Evolutionary conservation across 2,329 filamentous ascomycete species (phyloP), one percentile per base, ranked within the genome.

Genomic region (Xylariaceae sp.): DNA sequence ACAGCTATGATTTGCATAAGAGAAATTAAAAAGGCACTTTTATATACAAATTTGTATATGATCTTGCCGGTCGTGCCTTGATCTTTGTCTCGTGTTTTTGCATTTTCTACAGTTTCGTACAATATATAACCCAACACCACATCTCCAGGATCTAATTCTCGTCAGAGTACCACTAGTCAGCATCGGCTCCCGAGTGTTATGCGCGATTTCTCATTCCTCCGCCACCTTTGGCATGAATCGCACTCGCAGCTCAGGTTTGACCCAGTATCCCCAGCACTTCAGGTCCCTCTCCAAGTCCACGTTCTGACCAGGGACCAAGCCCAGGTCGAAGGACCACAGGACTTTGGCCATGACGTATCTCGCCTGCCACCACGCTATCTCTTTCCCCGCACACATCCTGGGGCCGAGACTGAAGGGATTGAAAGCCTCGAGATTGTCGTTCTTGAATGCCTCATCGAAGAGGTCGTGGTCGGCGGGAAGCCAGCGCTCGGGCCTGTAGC

Each of bases 341-440:
- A 59, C 42, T 42, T 59, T 59, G 2, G 47, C 53, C 0, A 59
- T 6, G 6, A 56, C 46, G 7, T 59, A 20, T 25, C 49, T 48
- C 11, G 22, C 43, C 40, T 54, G 37, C 27, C 41, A 43, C 58
- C 54, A 56, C 0, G 55, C 56, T 0, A 59, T 39, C 16, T 55
- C 45, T 12, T 33, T 40, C 1, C 56, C 58, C 0, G 45, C 3
- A 10, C 58, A 58, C 4, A 47, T 44, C 4, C 56, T 35, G 0
- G 56, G 54, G 6, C 42, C 36, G 42, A 45, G 17, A 36, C 50
- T 22, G 40, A 49, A 50, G 0, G 55, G 52, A 3, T 27, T 32
- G n/a, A 48, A 49, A 3, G n/a, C 38, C 6, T 45, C 37, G 3
- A 6, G 44, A 7, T 41, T 37, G 29, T 57, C 54, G 10, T 34